phyloP scores from a whole-genome alignment of 2,329 filamentous ascomycete genomes.

The Paramyrothecium sp. region DNA sequence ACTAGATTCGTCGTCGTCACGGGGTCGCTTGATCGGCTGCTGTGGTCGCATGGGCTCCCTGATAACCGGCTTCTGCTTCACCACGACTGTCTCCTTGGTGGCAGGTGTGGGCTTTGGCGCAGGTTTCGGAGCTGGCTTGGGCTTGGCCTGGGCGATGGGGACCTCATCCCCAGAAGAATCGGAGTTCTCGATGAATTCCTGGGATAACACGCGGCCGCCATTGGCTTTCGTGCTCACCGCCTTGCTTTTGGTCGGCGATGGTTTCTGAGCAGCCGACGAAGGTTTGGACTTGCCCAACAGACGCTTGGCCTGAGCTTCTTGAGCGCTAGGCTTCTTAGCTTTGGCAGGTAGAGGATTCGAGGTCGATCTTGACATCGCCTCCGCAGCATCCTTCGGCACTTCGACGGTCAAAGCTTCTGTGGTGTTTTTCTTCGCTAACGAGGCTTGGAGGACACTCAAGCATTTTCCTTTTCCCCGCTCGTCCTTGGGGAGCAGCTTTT shows the following conservation, averaged over 20 bases:
- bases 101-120: constrained; percentile 18
- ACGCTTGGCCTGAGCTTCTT: constrained; percentile 56
- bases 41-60: constrained; percentile 31
- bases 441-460: constrained; percentile 60
- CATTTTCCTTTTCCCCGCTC: constrained; percentile 59
- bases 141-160: constrained; percentile 26
- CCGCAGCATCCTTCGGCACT: constrained; percentile 41
- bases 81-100: constrained; percentile 29
- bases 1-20: constrained; percentile 53
- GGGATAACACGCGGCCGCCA: constrained; percentile 48
- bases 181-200: constrained; percentile 56
- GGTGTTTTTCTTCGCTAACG: constrained; percentile 52
- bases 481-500: constrained; percentile 55
- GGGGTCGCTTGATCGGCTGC: constrained; percentile 45
- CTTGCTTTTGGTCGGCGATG: constrained; percentile 42
- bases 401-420: constrained; percentile 48
- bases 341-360: constrained; percentile 52
- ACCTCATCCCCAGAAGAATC: constrained; percentile 53
- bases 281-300: constrained; percentile 38
- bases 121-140: constrained; percentile 25
- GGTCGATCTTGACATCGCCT: constrained; percentile 46
- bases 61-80: constrained; percentile 26
- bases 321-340: constrained; percentile 54
- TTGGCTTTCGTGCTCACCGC: constrained; percentile 28
- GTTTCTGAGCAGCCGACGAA: constrained; percentile 29